These are phyloP conservation scores for Dryas octopetala DNA, from an alignment of 306 rosid species.

Conservation along the genomic window DNA sequence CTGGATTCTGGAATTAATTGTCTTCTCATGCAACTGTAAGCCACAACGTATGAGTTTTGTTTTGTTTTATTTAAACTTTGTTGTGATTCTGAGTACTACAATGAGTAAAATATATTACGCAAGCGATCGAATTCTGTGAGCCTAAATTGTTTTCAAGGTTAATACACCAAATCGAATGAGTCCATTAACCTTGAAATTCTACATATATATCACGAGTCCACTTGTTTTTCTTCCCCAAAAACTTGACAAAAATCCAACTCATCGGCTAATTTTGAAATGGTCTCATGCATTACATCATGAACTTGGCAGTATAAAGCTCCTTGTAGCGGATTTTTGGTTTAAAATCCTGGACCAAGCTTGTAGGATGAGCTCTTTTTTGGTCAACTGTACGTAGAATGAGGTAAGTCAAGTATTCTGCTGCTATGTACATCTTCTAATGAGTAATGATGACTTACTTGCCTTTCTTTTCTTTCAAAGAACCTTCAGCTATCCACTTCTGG, in stretches of 20 bases:
- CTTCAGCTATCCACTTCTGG: background rate
- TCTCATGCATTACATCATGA: background rate
- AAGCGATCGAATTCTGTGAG: background rate
- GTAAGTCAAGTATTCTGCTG: background rate
- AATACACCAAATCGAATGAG: background rate
- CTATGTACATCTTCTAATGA: background rate
- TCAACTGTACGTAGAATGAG: background rate
- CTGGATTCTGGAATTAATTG: background rate
- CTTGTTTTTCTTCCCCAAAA: background rate
- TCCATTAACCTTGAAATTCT: too few relatives aligned
- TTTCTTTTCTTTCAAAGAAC: too few relatives aligned
- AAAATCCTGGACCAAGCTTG: background rate
- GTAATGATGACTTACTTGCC: background rate
- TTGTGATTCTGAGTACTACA: background rate
- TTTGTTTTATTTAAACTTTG: background rate
- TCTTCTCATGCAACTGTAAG: constrained; percentile 8
- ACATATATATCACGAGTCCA: background rate
- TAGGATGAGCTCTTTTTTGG: background rate
- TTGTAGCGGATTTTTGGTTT: background rate
- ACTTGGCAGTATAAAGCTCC: background rate
- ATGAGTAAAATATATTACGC: background rate
- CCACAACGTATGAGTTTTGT: background rate
- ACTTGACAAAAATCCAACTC: background rate
- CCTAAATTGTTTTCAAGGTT: background rate
- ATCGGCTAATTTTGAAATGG: background rate